A percentile compares a stretch with the other conserved stretches of the same genome.
phyloP scores from a whole-genome alignment of 2,329 filamentous ascomycete species.

The Beauveria sp. region DNA sequence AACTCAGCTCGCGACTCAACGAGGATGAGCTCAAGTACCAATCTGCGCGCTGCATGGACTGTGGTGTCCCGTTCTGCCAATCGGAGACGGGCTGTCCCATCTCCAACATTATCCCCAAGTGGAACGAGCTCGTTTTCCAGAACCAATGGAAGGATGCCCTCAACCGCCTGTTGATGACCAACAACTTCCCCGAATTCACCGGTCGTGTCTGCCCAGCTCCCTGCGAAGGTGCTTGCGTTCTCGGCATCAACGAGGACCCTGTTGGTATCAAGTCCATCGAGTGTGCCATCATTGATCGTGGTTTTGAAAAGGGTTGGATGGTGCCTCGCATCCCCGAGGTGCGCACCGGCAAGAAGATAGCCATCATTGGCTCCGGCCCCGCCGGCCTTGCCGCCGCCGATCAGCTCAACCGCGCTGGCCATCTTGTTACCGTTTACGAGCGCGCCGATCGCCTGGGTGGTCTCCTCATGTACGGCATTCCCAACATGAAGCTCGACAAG shows the following conservation, averaged over 20 bases:
- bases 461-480: slow-evolving; percentile 95
- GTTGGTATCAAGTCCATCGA: slow-evolving; percentile 98
- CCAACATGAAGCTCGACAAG: slow-evolving; percentile 99
- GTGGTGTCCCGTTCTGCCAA: slow-evolving; percentile 96
- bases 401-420: slow-evolving; percentile 88
- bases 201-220: slow-evolving; percentile 94
- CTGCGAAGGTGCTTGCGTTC: slow-evolving; percentile 90
- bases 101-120: slow-evolving; percentile 95
- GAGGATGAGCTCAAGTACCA: slow-evolving; percentile 97
- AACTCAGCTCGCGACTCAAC: slow-evolving; percentile 77
- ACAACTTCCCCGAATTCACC: slow-evolving; percentile 98
- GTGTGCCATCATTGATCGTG: slow-evolving; percentile 94
- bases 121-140: slow-evolving; percentile 75
- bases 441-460: slow-evolving; percentile 85
- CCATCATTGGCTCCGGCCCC: slow-evolving; percentile 86
- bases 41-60: slow-evolving; percentile 96
- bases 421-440: slow-evolving; percentile 85
- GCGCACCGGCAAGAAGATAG: slow-evolving; percentile 81
- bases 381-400: slow-evolving; percentile 86
- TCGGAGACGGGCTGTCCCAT: slow-evolving; percentile 94
- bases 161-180: slow-evolving; percentile 87
- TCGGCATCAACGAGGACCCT: slow-evolving; percentile 94
- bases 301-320: slow-evolving; percentile 99
- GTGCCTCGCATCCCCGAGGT: slow-evolving; percentile 68
- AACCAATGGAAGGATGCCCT: slow-evolving; percentile 86